Base-by-base conservation (phyloP, 192 early-diverging fungal genomes). In the Entomortierella beljakovae region DNA sequence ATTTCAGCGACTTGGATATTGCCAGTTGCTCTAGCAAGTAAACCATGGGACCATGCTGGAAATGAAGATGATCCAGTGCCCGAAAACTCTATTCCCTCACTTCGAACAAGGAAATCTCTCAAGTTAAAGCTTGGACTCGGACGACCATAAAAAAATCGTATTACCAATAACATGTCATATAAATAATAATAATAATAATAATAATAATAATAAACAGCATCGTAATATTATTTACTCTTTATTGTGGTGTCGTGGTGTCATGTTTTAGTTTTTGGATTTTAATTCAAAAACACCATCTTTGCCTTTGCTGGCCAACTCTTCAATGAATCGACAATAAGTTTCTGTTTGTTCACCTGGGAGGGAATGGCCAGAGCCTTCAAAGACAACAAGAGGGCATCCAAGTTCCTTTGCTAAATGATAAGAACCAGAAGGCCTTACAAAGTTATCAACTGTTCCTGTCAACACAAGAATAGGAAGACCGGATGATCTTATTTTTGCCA, bases 1-100 rank as follows among this genome's bases (percentile, higher is more conserved):
- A 49, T 83, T 2, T 74, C 71, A 9, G 82, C 82, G 3, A 83
- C 71, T 6, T 83, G 82, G 82, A 69, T 83, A 33, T 42, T 83
- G n/a, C 82, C 82, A 5, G 77, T 83, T 9, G 82, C 82, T 1
- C 33, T 83, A 46, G 70, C 80, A 38, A 72, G 77, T 42, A 50
- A 72, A 64, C 33, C 82, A 6, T 83, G 82, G 82, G 75, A 79
- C 32, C 48, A 60, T 22, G 26, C 31, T 16, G 49, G 52, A 10
- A 6, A 29, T 15, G 66, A 51, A 15, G 64, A 62, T 28, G 58
- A 68, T 25, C 40, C 64, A 15, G 23, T 28, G 40, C 52, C 64
- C 25, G 0, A 8, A 3, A 6, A 31, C 20, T 26, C 34, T 2
- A 11, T 33, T 6, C 25, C 61, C 2, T 6, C 37, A 23, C 2